Percentiles rank a stretch among this genome's conserved stretches.
Conservation (phyloP, 2,329 filamentous ascomycete genomes). For the Fusarium sp. region DNA sequence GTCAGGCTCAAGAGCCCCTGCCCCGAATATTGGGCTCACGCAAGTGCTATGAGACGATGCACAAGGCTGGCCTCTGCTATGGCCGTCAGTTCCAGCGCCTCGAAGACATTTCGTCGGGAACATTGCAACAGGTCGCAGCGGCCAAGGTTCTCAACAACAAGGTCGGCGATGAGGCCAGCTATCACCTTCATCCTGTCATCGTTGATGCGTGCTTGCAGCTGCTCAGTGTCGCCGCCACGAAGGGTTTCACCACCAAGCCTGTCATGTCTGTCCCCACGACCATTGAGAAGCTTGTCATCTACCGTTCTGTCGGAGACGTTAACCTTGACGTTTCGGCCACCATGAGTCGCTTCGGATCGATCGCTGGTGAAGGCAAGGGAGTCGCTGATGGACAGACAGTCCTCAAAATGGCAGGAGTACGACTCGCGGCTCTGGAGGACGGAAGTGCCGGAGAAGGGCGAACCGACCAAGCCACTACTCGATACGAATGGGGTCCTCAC, state of each 20-base stretch:
- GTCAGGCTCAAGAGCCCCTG: not conserved
- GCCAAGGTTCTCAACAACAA: constrained; percentile 19
- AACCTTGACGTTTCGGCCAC: constrained; percentile 3
- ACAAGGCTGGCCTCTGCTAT: constrained; percentile 46
- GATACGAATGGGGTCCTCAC: constrained; percentile 47
- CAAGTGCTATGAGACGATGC: constrained; percentile 44
- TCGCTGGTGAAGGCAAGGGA: not conserved
- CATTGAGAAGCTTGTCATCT: constrained; percentile 38
- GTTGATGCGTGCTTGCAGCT: constrained; percentile 51
- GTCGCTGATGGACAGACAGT: not conserved
- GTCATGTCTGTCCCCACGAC: constrained; percentile 42
- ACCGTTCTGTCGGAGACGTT: constrained; percentile 1
- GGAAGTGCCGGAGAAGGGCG: constrained; percentile 22
- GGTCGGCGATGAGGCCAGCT: constrained; percentile 39
- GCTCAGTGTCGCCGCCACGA: constrained; percentile 38
- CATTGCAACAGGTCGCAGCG: constrained; percentile 31
- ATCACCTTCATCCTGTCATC: constrained; percentile 53
- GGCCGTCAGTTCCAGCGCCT: constrained; percentile 47
- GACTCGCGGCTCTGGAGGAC: constrained; percentile 40
- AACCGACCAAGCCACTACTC: constrained; percentile 44
- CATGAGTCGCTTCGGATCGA: constrained; percentile 6
- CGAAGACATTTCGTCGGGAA: constrained; percentile 22
- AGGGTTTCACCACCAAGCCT: constrained; percentile 38
- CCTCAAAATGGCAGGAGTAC: constrained; percentile 24
- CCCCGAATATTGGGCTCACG: constrained; percentile 34